phyloP scores from a whole-genome alignment of 805 yeast genomes.

The Metschnikowia cubensis region DNA sequence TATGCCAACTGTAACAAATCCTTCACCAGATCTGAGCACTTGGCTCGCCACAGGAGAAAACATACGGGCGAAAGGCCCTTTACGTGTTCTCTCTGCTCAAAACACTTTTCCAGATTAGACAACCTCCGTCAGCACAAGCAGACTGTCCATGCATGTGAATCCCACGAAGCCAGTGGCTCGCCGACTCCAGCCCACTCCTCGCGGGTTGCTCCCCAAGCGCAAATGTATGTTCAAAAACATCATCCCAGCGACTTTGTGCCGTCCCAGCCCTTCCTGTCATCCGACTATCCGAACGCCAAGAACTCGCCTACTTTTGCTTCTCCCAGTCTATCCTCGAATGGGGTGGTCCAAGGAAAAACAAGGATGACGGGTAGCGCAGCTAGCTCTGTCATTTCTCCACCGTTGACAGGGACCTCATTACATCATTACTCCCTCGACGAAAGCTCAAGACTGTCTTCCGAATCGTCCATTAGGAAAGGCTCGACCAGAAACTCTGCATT shows the following conservation, averaged over 20 bases:
- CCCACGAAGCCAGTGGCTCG: conserved; percentile 13
- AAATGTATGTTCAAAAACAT: neutral
- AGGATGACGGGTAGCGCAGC: neutral
- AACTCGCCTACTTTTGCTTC: conserved; percentile 1
- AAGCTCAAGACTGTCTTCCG: neutral
- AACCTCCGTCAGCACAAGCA: conserved; percentile 89
- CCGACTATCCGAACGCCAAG: neutral
- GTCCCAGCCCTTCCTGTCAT: neutral
- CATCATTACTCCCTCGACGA: neutral
- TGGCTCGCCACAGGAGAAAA: conserved; percentile 87
- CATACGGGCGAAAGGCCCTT: conserved; percentile 96
- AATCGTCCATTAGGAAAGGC: neutral
- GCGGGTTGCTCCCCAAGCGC: neutral
- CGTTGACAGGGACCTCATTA: conserved; percentile 1
- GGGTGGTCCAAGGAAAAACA: neutral
- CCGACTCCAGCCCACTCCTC: neutral
- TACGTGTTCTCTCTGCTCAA: conserved; percentile 75
- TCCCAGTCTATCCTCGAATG: neutral
- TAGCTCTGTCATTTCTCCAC: neutral
- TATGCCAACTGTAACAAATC: conserved; percentile 85
- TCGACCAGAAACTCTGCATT: conserved; percentile 2
- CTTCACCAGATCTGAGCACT: conserved; percentile 86
- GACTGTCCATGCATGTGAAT: conserved; percentile 52
- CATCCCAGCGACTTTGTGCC: neutral
- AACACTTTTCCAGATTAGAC: conserved; percentile 78